A percentile compares a stretch with the other conserved stretches of the same genome.
phyloP scores from a whole-genome alignment of 2,329 filamentous ascomycete genomes.

The Diaporthe nobilis region DNA sequence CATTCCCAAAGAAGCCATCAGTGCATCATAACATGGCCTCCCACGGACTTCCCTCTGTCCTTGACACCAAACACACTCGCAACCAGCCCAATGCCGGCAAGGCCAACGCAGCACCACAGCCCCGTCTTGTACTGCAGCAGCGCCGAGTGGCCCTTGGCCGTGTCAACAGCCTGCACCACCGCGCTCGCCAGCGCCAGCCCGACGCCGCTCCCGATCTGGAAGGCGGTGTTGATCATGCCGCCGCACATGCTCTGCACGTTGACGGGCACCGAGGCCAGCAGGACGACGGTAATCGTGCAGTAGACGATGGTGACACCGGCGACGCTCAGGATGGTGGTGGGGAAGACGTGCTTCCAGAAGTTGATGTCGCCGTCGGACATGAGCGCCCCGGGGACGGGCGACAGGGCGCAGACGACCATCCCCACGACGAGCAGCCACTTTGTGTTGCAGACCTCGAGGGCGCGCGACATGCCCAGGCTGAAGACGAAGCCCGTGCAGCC shows the following conservation, averaged over 20 bases:
- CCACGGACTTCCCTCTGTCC: conserved; percentile 36
- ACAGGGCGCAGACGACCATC: conserved; percentile 52
- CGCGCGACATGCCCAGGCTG: conserved; percentile 52
- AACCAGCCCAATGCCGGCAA: conserved; percentile 54
- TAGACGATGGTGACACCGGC: conserved; percentile 57
- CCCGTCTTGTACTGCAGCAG: conserved; percentile 56
- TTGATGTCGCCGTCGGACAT: conserved; percentile 42
- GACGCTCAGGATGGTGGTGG: conserved; percentile 56
- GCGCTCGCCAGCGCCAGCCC: conserved; percentile 52
- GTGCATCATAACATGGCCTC: conserved; percentile 30
- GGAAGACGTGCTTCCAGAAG: conserved; percentile 57
- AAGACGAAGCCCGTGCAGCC: conserved; percentile 55
- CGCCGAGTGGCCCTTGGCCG: conserved; percentile 50
- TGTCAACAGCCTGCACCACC: conserved; percentile 55
- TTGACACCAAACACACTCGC: conserved; percentile 46
- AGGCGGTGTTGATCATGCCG: conserved; percentile 56
- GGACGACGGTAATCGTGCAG: conserved; percentile 57
- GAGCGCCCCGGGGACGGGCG: conserved; percentile 52
- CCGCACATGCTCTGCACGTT: conserved; percentile 53
- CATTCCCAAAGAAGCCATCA: background rate
- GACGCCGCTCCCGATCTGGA: conserved; percentile 58
- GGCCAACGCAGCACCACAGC: conserved; percentile 57
- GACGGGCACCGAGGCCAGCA: conserved; percentile 55
- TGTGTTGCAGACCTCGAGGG: conserved; percentile 55
- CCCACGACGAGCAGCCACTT: conserved; percentile 54